Base-by-base conservation (phyloP, 1,139 yeast species). In the Candida tetrigidarum region DNA sequence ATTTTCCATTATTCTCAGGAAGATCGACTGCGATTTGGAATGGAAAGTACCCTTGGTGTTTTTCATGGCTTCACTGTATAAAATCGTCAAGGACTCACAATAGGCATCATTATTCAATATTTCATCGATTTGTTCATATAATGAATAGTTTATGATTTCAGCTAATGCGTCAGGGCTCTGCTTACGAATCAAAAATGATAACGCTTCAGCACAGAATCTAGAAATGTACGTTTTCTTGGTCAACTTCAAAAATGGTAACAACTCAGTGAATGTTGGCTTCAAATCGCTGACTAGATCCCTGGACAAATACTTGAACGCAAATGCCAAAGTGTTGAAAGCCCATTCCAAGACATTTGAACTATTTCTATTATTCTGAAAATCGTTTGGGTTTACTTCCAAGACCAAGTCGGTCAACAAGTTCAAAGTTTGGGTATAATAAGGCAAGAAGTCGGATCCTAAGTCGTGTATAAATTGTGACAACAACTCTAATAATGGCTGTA, bases 391-490 rank as follows among this genome's bases (percentile, higher is more conserved):
- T 54, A 64, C 73, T 25, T 69, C 69, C 5, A 77, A 53, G 2
- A 88, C 79, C 14, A 88, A 63, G 0, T 70, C 62, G 3, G 78
- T 78, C 38, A 93, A 71, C 25, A 79, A 57, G 1, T 62, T 54
- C 41, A 93, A 66, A 0, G 90, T 67, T 23, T 66, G 60, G 2
- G 71, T 67, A 57, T 89, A 91, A 57, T 72, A 90, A 2, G 80
- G 79, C 71, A 90, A 77, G 58, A 91, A 93, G 56, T 93, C 99
- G 1, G 93, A 86, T 5, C 98, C 98, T 51, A 93, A 70, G 69
- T 93, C 99, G 57, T 90, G 97, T 37, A 92, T 84, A 56, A 95
- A 86, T 60, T 91, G 96, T 0, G 96, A 80, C 35, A 90, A 63
- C 39, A 91, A 69, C 59, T 93, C 99, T 37, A 91, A 65, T 34